Evolutionary conservation across 1,284 basidiomycete genomes (phyloP), one percentile per base, ranked within the genome.

Genomic region (Trametes polyzona): DNA sequence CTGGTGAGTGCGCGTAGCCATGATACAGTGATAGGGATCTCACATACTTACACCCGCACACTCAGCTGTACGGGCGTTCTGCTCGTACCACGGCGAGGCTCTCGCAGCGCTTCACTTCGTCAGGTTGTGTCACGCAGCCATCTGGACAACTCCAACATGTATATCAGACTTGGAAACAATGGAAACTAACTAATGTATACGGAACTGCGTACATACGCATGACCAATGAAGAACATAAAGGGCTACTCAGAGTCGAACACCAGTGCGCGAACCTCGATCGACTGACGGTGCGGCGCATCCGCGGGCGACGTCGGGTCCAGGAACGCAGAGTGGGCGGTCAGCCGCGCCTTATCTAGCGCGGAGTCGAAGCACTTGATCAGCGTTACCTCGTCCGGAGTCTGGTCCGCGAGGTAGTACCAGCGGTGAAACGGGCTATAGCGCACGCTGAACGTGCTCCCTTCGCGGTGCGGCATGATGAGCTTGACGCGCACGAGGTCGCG

Each of bases 331-430:
- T 82, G 80, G 5, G 79, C 77, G 0, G 79, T 77, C 58, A 79
- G 65, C 26, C 71, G 68, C 36, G 79, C 78, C 57, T 69, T 69
- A 51, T 71, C 69, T 43, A 65, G 63, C 58, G 73, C 69, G 17
- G 77, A 76, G 63, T 79, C 77, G 54, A 71, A 79, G 65, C 76
- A 78, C 71, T 82, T 82, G 66, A 82, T 75, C 35, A 82, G 64
- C 14, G 71, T 71, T 11, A 79, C 74, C 63, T 83, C 78, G 26
- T 80, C 73, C 0, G 79, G 78, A 1, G 71, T 73, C 71, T 81
- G 75, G 46, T 73, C 72, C 4, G 71, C 68, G 39, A 81, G 66
- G 69, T 79, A 83, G 64, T 80, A 78, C 78, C 77, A 82, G 52
- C 64, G 64, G 58, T 80, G 78, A 8, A 63, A 43, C 1, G 75